Base-by-base conservation (phyloP, 2,329 filamentous ascomycete genomes). In the Cladophialophora bantiana region DNA sequence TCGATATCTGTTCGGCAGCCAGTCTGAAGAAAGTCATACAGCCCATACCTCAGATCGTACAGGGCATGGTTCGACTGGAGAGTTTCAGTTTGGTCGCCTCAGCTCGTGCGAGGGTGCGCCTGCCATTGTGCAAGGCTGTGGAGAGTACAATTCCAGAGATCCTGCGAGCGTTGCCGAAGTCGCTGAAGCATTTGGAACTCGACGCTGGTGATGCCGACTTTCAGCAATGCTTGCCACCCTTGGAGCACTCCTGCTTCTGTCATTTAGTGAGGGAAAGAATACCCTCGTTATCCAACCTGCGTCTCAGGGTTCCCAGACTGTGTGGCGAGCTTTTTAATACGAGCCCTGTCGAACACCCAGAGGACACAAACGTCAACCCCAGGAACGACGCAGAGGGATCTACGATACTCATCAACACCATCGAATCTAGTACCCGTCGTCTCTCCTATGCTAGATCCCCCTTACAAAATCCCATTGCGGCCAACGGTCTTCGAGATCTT, bases 241-340 rank as follows among this genome's bases (percentile, higher is more conserved):
- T 7, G 42, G 5, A 7, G n/a, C 42, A 31, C 15, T 4, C 31
- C 31, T 7, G n/a, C 31, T n/a, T 38, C 40, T 31, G 55, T 42
- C 55, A 20, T 20, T 40, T 32, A 10, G 32, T 58, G 55, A 40
- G 38, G 18, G 40, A 40, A 10, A 26, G 26, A 4, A 31, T 58
- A 9, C 10, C 35, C 7, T 26, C 18, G 18, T 58, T 58, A 20
- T 42, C 15, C 15, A 31, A 45, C 36, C 12, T 58, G 6, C 55
- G 55, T n/a, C 18, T 58, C 20, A 45, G 55, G 26, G 15, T 58
- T 5, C 36, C 36, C 20, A 7, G 9, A 26, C 10, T 58, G 4
- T 58, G 55, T 58, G n/a, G 13, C 45, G 9, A 45, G 26, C 15
- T 58, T 48, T 48, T 48, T 48, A n/a, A 20, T 20, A 48, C 7